These are phyloP conservation scores for Musa balbisiana DNA, from an alignment of 202 grass and related monocot genomes.

Conservation along the genomic window DNA sequence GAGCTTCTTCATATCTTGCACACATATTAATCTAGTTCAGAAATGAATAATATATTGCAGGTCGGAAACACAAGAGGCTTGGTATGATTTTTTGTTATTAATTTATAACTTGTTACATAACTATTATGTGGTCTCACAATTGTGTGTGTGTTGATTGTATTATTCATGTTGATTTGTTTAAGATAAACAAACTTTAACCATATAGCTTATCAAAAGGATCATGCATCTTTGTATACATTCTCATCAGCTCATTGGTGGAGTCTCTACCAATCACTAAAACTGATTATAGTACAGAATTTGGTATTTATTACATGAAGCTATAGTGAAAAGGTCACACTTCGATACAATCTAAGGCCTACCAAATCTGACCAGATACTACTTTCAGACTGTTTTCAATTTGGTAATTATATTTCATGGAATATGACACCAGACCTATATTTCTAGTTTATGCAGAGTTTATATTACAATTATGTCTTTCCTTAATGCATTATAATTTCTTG, in stretches of 20 bases:
- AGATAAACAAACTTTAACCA: neutral
- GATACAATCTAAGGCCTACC: no score
- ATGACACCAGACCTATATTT: no score
- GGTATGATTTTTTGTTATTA: no score
- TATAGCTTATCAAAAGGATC: neutral
- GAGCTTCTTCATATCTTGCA: neutral
- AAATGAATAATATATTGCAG: no score
- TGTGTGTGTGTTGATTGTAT: neutral
- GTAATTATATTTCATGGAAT: no score
- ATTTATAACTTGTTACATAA: no score
- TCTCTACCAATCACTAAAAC: neutral
- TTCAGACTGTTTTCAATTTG: no score
- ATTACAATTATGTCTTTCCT: neutral
- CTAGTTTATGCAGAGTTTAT: neutral
- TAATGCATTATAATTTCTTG: conserved; percentile 9
- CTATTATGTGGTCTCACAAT: no score
- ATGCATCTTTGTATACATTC: neutral
- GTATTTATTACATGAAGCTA: neutral
- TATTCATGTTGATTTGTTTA: neutral
- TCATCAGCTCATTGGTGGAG: neutral
- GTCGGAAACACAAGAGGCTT: no score
- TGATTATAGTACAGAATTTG: neutral
- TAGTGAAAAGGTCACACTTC: neutral
- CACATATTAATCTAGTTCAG: no score
- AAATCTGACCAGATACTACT: no score